A percentile compares a stretch with the other conserved stretches of the same genome.
Conservation (phyloP, 108 stramenopile species). For the Fistulifera solaris region DNA sequence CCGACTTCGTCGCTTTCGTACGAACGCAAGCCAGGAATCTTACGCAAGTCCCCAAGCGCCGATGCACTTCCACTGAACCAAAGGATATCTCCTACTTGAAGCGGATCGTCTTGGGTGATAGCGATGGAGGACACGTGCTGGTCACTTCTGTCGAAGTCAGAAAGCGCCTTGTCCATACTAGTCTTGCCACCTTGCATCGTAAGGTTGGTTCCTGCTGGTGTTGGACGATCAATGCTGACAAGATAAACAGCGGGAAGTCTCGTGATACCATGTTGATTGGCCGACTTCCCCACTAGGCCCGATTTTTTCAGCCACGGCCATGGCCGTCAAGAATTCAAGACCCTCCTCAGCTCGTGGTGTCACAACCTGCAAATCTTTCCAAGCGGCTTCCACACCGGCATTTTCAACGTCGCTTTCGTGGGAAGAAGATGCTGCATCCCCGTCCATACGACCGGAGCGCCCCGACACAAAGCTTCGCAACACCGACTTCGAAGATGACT, state of each 20-base stretch:
- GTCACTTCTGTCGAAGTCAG: too few relatives aligned
- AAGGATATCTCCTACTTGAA: constrained; percentile 37
- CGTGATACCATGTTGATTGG: constrained; percentile 42
- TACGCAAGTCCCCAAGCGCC: constrained; percentile 50
- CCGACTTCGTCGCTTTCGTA: constrained; percentile 54
- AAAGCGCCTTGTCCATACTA: too few relatives aligned
- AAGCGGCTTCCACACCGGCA: constrained; percentile 31
- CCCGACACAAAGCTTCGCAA: too few relatives aligned
- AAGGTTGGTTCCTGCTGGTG: too few relatives aligned
- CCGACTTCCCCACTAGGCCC: constrained; percentile 37
- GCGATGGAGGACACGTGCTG: too few relatives aligned
- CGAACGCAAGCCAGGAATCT: constrained; percentile 60
- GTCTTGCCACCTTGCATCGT: too few relatives aligned
- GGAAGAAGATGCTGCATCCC: too few relatives aligned
- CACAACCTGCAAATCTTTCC: constrained; percentile 59
- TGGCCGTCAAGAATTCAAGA: constrained; percentile 75
- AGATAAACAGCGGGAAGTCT: constrained; percentile 60
- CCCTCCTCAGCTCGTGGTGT: constrained; percentile 16
- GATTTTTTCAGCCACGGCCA: constrained; percentile 53
- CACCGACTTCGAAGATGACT: too few relatives aligned
- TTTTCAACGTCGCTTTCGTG: too few relatives aligned
- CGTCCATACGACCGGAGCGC: too few relatives aligned
- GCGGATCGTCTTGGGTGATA: constrained; percentile 19
- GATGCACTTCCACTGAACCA: constrained; percentile 62
- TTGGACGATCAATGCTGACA: too few relatives aligned